These are phyloP conservation scores for Pouteria glomerata DNA, from an alignment of 148 eudicot genomes.

Conservation along the genomic window DNA sequence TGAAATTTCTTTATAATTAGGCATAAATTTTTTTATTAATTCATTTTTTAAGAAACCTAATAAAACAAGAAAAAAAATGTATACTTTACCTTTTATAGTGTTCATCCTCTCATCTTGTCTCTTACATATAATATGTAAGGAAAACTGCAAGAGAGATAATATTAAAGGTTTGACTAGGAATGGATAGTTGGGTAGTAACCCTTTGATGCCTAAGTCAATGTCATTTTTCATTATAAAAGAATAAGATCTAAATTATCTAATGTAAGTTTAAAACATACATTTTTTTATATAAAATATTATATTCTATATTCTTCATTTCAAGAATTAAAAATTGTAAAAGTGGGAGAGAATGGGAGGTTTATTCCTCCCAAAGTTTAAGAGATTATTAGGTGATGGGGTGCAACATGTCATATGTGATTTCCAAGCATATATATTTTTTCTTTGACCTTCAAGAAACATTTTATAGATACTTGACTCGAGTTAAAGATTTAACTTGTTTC, in stretches of 20 bases:
- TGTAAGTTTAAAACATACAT: too few species aligned
- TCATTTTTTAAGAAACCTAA: too few species aligned
- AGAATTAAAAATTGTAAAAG: background rate
- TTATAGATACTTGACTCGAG: background rate
- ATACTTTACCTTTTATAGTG: background rate
- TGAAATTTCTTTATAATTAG: too few species aligned
- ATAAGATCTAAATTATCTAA: too few species aligned
- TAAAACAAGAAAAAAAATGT: too few species aligned
- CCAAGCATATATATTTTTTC: background rate
- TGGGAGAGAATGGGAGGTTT: background rate
- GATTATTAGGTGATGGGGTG: background rate
- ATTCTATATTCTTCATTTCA: background rate
- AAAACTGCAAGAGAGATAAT: background rate
- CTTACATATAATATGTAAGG: background rate
- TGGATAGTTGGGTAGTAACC: background rate
- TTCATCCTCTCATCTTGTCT: background rate
- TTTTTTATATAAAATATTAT: too few species aligned
- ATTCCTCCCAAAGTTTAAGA: too few species aligned
- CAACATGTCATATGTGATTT: background rate
- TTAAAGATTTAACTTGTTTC: background rate
- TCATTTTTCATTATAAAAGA: too few species aligned
- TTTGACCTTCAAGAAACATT: background rate
- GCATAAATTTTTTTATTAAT: too few species aligned
- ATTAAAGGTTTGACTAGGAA: background rate
- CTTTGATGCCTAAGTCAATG: background rate